Percentiles rank a stretch among this genome's conserved stretches.
Evolutionary conservation across 768 basidiomycete genomes (phyloP).

Genomic region (Peribolospora kevripleyi): DNA sequence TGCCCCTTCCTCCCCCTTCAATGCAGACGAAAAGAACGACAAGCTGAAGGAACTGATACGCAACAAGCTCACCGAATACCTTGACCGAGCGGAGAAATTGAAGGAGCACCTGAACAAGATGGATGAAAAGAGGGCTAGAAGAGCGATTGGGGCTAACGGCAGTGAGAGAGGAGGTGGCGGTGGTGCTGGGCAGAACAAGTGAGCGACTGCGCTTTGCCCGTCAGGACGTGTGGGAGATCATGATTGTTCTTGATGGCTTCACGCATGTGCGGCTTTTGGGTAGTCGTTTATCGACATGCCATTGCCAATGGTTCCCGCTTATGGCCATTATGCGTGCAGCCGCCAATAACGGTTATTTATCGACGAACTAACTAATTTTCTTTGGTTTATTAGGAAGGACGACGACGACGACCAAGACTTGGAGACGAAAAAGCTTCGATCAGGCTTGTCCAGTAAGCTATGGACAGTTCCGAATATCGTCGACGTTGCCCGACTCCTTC

Average conservation of each 20-base stretch:
- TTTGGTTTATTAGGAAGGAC: conserved; percentile 8
- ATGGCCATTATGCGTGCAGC: too few species aligned
- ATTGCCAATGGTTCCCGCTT: too few species aligned
- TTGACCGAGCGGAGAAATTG: conserved; percentile 68
- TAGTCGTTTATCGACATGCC: too few species aligned
- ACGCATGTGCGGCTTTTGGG: too few species aligned
- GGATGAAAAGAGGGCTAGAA: conserved; percentile 38
- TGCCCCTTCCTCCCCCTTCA: background rate
- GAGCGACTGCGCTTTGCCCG: background rate
- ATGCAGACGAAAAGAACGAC: conserved; percentile 73
- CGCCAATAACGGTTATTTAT: too few species aligned
- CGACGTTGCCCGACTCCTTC: background rate
- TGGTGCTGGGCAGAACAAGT: conserved; percentile 12
- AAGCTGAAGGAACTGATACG: conserved; percentile 67
- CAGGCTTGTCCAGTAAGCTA: conserved; percentile 40
- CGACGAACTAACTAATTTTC: too few species aligned
- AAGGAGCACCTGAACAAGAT: conserved; percentile 51
- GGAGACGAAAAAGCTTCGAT: conserved; percentile 88
- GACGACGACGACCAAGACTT: conserved; percentile 59
- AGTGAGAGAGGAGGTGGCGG: conserved; percentile 22
- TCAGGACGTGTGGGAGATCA: too few species aligned
- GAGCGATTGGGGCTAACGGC: conserved; percentile 31
- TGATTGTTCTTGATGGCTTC: background rate
- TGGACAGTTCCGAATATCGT: background rate
- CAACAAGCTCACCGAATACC: conserved; percentile 71